Evolutionary conservation across 1,139 yeast genomes (phyloP).

Genomic region (Lodderomyces beijingensis): DNA sequence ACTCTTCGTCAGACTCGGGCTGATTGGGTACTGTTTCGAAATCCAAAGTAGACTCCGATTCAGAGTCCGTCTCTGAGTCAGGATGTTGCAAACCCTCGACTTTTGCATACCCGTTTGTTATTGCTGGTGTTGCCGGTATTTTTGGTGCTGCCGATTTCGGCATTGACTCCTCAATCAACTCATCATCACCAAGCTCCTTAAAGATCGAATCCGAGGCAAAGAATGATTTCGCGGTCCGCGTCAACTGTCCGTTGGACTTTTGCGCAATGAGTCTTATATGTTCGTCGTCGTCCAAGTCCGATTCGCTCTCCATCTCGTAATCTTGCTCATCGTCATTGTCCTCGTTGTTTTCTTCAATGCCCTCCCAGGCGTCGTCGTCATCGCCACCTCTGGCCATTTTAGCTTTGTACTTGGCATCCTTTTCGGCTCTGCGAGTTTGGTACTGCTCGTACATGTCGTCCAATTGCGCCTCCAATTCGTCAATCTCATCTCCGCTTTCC

Average conservation of each 20-base stretch:
- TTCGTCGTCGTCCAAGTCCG: slow-evolving; percentile 70
- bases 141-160: slow-evolving; percentile 10
- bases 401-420: slow-evolving; percentile 76
- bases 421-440: slow-evolving; percentile 70
- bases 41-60: slow-evolving; percentile 25
- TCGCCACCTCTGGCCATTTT: slow-evolving; percentile 77
- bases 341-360: slow-evolving; percentile 45
- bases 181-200: slow-evolving; percentile 53
- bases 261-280: slow-evolving; percentile 60
- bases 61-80: slow-evolving; percentile 7
- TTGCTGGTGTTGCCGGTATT: slow-evolving; percentile 1
- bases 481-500: slow-evolving; percentile 51
- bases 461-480: slow-evolving; percentile 74
- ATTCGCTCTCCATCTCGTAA: slow-evolving; percentile 42
- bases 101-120: slow-evolving; percentile 8
- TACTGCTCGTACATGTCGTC: slow-evolving; percentile 76
- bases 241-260: slow-evolving; percentile 44
- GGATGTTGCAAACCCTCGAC: not conserved
- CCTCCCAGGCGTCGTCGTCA: slow-evolving; percentile 84
- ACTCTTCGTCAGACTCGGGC: slow-evolving; percentile 35
- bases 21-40: slow-evolving; percentile 55
- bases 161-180: slow-evolving; percentile 27
- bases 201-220: slow-evolving; percentile 76
- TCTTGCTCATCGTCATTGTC: slow-evolving; percentile 40
- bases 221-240: slow-evolving; percentile 68